These are phyloP conservation scores for Daldinia bambusicola DNA, from an alignment of 495 filamentous ascomycete species.

Conservation along the genomic window DNA sequence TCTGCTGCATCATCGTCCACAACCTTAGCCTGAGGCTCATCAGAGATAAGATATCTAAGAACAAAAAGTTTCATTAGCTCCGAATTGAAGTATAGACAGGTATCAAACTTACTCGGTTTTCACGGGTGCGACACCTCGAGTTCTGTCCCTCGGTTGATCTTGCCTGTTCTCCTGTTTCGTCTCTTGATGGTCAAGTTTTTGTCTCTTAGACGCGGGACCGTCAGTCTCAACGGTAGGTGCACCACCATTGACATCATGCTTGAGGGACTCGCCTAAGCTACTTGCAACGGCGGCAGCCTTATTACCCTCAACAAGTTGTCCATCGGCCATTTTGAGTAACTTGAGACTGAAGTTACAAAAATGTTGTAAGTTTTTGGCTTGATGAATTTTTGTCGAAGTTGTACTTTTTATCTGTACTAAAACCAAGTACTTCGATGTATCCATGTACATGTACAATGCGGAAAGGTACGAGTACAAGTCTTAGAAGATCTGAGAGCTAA, in stretches of 20 bases:
- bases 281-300: constrained; percentile 1
- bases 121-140: constrained; percentile 79
- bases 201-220: constrained; percentile 47
- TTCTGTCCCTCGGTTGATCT: constrained; percentile 53
- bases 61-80: constrained; percentile 39
- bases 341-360: constrained; percentile 1
- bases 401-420: constrained; percentile 12
- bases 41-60: constrained; percentile 67
- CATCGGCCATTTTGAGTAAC: constrained; percentile 21
- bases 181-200: constrained; percentile 41
- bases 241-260: constrained; percentile 24
- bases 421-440: background rate
- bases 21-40: constrained; percentile 42
- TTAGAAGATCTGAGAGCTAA: background rate
- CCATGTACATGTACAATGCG: background rate
- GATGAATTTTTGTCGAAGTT: constrained; percentile 18
- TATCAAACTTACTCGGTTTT: constrained; percentile 76
- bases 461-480: background rate
- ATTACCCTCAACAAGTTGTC: constrained; percentile 1
- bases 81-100: background rate
- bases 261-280: constrained; percentile 22
- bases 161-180: constrained; percentile 48
- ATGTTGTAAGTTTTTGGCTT: constrained; percentile 17
- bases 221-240: constrained; percentile 20
- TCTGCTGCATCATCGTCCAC: constrained; percentile 79